Percentiles rank a stretch among this genome's conserved stretches.
Conservation (phyloP, 805 yeast genomes). For the Kodamaea kakaduensis region DNA sequence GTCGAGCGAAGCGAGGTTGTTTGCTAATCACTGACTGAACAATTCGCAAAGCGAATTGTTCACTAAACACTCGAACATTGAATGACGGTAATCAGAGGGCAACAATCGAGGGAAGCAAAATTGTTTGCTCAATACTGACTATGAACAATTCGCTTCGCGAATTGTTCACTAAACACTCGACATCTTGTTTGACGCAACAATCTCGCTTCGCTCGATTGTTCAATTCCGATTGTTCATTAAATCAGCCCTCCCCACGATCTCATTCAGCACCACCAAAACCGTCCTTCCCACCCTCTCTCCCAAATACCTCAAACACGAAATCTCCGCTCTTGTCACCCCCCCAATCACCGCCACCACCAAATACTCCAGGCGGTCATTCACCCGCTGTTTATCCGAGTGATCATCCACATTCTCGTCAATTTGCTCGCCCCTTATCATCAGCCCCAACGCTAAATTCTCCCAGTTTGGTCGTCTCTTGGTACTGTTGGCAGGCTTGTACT, state of each 20-base stretch:
- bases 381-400: conserved; percentile 7
- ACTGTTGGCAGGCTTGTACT: conserved; percentile 37
- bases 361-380: conserved; percentile 16
- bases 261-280: conserved; percentile 39
- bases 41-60: too few species aligned
- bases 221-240: too few species aligned
- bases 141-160: too few species aligned
- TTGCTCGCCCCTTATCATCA: conserved; percentile 40
- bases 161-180: too few species aligned
- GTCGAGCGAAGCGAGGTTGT: too few species aligned
- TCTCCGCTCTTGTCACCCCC: conserved; percentile 82
- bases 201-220: too few species aligned
- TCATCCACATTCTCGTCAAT: conserved; percentile 34
- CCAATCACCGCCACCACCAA: conserved; percentile 63
- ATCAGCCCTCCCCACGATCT: conserved; percentile 6
- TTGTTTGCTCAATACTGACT: too few species aligned
- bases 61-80: too few species aligned
- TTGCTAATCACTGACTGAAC: too few species aligned
- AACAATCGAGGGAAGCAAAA: too few species aligned
- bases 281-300: conserved; percentile 43
- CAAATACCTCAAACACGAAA: conserved; percentile 65
- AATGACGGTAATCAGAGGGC: too few species aligned
- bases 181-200: too few species aligned
- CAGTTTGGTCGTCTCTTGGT: conserved; percentile 38
- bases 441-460: conserved; percentile 39